These are phyloP conservation scores for Conticribra weissflogii DNA, from an alignment of 108 stramenopile genomes.

Conservation along the genomic window DNA sequence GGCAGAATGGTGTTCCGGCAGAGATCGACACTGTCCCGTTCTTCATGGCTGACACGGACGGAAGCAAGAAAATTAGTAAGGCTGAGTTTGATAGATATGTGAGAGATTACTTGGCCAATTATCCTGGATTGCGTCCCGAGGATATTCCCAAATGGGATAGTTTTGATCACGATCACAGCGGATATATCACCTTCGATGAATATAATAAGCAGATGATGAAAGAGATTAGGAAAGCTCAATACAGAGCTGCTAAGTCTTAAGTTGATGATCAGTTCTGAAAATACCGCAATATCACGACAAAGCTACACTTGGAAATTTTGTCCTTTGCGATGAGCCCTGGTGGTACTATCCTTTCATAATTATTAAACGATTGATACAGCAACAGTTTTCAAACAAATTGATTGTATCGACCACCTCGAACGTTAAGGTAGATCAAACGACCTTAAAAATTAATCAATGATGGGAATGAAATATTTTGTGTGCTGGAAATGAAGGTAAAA, in stretches of 20 bases:
- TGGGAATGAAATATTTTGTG: too few species aligned
- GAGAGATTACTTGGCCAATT: conserved; percentile 51
- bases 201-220: conserved; percentile 56
- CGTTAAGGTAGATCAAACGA: too few species aligned
- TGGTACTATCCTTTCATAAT: too few species aligned
- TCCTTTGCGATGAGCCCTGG: too few species aligned
- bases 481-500: too few species aligned
- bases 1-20: conserved; percentile 51
- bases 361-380: too few species aligned
- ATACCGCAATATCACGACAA: too few species aligned
- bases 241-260: conserved; percentile 45
- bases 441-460: too few species aligned
- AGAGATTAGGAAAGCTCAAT: conserved; percentile 54
- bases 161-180: conserved; percentile 55
- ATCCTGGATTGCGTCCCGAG: conserved; percentile 49
- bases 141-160: conserved; percentile 54
- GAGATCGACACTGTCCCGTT: conserved; percentile 54
- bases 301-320: too few species aligned
- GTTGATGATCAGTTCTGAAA: background rate
- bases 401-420: too few species aligned
- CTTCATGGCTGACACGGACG: conserved; percentile 56
- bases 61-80: conserved; percentile 56
- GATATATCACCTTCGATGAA: conserved; percentile 52
- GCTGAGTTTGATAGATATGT: conserved; percentile 55
- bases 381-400: too few species aligned